These are phyloP conservation scores for Aspergillus carbonarius DNA, from an alignment of 2,329 filamentous ascomycete genomes.

Conservation along the genomic window DNA sequence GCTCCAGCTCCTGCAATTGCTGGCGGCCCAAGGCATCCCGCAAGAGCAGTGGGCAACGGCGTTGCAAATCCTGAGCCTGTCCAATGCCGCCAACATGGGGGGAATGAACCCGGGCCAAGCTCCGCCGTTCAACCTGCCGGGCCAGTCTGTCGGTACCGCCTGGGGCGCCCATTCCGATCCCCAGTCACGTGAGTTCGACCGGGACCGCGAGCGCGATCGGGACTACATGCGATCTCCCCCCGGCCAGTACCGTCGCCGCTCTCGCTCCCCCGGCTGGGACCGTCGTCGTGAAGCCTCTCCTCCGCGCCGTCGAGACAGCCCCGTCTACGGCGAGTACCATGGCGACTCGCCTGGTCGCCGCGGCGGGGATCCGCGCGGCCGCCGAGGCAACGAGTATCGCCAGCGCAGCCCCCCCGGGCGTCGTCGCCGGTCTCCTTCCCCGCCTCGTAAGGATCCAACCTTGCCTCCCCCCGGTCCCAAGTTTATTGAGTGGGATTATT, in stretches of 20 bases:
- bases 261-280: constrained; percentile 73
- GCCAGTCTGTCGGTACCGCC: constrained; percentile 29
- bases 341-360: constrained; percentile 65
- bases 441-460: constrained; percentile 45
- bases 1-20: constrained; percentile 70
- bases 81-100: constrained; percentile 35
- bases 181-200: constrained; percentile 49
- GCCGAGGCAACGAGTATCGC: constrained; percentile 66
- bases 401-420: constrained; percentile 79
- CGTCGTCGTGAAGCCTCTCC: constrained; percentile 68
- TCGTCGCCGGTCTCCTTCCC: constrained; percentile 63
- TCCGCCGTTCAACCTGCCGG: constrained; percentile 33
- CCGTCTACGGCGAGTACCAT: constrained; percentile 71
- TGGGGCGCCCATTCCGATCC: constrained; percentile 40
- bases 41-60: constrained; percentile 71
- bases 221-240: constrained; percentile 64
- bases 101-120: constrained; percentile 37
- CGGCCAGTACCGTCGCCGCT: constrained; percentile 65
- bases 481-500: constrained; percentile 76
- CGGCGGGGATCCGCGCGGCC: constrained; percentile 56
- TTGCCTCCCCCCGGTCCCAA: constrained; percentile 60
- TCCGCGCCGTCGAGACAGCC: constrained; percentile 63
- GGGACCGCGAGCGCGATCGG: constrained; percentile 64
- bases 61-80: constrained; percentile 51
- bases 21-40: constrained; percentile 72